Percentiles rank a stretch among this genome's conserved stretches.
phyloP scores from a whole-genome alignment of 2,329 filamentous ascomycete genomes.

The Calonectria fujianensis region DNA sequence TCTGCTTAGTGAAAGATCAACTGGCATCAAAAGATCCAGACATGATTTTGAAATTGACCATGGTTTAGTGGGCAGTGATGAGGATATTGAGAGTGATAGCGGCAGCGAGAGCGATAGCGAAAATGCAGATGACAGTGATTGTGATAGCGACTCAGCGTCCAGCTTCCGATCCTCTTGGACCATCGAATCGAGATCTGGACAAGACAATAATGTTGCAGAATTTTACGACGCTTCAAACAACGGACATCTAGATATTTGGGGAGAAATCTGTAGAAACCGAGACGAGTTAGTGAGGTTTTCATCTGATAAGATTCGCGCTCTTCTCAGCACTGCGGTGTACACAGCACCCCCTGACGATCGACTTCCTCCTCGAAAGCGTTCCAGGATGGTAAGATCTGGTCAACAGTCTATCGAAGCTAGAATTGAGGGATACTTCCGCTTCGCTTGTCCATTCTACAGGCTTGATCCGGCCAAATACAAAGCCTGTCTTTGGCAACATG shows the following conservation, averaged over 20 bases:
- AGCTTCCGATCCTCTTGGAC: neutral
- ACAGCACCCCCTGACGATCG: neutral
- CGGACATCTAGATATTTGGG: neutral
- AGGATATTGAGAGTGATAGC: neutral
- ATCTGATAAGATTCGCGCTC: neutral
- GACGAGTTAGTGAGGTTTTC: neutral
- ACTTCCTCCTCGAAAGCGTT: neutral
- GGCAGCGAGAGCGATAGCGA: neutral
- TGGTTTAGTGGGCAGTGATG: neutral
- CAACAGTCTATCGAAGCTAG: neutral
- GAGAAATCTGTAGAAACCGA: neutral
- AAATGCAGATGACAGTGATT: neutral
- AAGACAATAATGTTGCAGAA: neutral
- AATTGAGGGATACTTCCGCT: neutral
- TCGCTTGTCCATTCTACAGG: conserved; percentile 19
- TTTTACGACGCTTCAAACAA: neutral
- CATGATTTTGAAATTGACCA: neutral
- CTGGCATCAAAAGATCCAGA: neutral
- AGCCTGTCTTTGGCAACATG: neutral
- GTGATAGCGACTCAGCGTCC: neutral
- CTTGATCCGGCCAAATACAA: neutral
- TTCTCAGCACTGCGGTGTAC: neutral
- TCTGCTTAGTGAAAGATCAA: neutral
- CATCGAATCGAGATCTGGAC: neutral
- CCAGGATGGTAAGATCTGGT: neutral